phyloP scores from a whole-genome alignment of 805 yeast genomes.

The Hanseniaspora jakobsenii region DNA sequence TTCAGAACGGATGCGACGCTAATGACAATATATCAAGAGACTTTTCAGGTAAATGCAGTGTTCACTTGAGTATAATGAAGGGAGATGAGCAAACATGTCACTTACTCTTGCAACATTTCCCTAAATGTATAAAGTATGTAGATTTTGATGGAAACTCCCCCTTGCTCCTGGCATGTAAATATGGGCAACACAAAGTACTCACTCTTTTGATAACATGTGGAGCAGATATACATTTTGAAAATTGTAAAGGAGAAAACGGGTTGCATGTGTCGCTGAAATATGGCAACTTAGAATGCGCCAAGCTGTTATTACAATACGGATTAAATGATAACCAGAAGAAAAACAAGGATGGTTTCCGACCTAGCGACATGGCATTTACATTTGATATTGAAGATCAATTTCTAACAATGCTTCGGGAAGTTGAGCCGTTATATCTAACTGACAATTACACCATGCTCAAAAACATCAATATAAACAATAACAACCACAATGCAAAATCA shows the following conservation, averaged over 20 bases:
- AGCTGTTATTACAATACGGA: conserved; percentile 35
- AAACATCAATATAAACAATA: neutral
- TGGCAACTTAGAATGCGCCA: conserved; percentile 48
- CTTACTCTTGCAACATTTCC: conserved; percentile 54
- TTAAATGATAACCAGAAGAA: conserved; percentile 36
- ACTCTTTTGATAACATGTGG: conserved; percentile 58
- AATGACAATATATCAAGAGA: conserved; percentile 37
- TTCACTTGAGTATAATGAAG: conserved; percentile 55
- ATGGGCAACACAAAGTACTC: conserved; percentile 52
- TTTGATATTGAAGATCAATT: conserved; percentile 38
- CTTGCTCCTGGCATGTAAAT: conserved; percentile 52
- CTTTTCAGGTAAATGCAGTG: conserved; percentile 48
- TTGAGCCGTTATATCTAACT: neutral
- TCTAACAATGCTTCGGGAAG: conserved; percentile 22
- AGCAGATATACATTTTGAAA: conserved; percentile 62
- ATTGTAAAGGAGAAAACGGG: conserved; percentile 67
- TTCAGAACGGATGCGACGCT: conserved; percentile 45
- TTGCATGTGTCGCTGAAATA: conserved; percentile 70
- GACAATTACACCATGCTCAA: neutral
- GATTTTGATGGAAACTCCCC: conserved; percentile 46
- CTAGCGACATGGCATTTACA: conserved; percentile 48
- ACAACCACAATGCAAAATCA: neutral
- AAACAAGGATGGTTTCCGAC: conserved; percentile 54
- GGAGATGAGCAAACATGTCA: conserved; percentile 66
- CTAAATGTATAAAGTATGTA: conserved; percentile 39